Base-by-base conservation (phyloP, 1,139 yeast species). In the Magnusiomyces clavatus region DNA sequence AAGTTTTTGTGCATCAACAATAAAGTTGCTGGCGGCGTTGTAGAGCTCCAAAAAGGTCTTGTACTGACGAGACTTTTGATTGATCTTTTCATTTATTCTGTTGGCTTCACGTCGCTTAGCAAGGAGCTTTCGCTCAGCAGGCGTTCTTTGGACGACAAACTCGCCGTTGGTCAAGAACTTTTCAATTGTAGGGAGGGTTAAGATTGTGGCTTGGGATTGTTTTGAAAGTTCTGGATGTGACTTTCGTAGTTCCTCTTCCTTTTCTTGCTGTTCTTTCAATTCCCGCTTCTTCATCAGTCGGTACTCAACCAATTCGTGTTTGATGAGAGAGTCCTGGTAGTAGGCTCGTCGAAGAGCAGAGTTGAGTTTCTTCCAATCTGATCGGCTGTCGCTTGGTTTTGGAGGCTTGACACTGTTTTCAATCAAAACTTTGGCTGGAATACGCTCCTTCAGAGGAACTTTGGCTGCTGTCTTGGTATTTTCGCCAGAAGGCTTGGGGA, bases 161-260 rank as follows among this genome's bases (percentile, higher is more conserved):
- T 90, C 86, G 2, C 86, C 86, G 49, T 29, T 20, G 14, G 46
- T 51, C 58, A 83, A 75, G 29, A 64, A 58, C 43, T 79, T 75
- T 61, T 85, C 90, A 57, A 89, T 74, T 2, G 96, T 86, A 46
- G 96, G 96, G 51, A 87, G 74, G 1, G 96, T 86, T 61, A 84
- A 76, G 60, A 72, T 71, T 46, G 82, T 76, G 19, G 88, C 82
- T 54, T 73, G 75, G 5, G 81, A 72, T 57, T 46, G 37, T 19
- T 46, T 47, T 12, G 53, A 49, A 14, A 43, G 48, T 31, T 47
- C 48, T 35, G 46, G 42, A 16, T 66, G 67, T 47, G 58, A 61
- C 50, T 64, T 67, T 61, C 63, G 67, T 54, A 66, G 64, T 56
- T 67, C 61, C 51, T 69, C 67, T 65, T 66, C 64, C 54, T 59